A percentile compares a stretch with the other conserved stretches of the same genome.
phyloP scores from a whole-genome alignment of 2,329 filamentous ascomycete species.

The Teratosphaeria nubilosa region DNA sequence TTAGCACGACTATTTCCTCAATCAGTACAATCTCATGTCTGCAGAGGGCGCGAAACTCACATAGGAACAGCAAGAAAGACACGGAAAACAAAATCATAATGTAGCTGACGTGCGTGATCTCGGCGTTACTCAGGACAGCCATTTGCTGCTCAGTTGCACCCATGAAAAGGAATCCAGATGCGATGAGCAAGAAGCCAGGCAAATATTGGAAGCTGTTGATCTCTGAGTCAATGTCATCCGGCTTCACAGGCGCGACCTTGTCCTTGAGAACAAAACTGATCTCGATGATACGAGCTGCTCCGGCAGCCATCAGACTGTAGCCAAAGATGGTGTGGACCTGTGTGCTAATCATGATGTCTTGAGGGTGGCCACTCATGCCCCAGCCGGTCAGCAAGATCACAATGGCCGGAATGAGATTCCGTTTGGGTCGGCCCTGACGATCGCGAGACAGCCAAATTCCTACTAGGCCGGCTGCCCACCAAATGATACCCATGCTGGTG shows the following conservation, averaged over 20 bases:
- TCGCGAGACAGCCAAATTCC: slow-evolving; percentile 86
- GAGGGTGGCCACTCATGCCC: slow-evolving; percentile 88
- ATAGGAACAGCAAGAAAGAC: slow-evolving; percentile 83
- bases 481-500: slow-evolving; percentile 98
- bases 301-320: slow-evolving; percentile 88
- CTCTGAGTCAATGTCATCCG: slow-evolving; percentile 24
- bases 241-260: slow-evolving; percentile 33
- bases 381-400: slow-evolving; percentile 89
- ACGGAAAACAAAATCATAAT: slow-evolving; percentile 85
- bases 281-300: slow-evolving; percentile 75
- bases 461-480: slow-evolving; percentile 89
- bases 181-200: slow-evolving; percentile 57
- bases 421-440: slow-evolving; percentile 72
- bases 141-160: slow-evolving; percentile 96
- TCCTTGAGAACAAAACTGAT: slow-evolving; percentile 81
- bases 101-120: slow-evolving; percentile 83
- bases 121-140: slow-evolving; percentile 59
- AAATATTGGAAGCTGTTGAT: slow-evolving; percentile 42
- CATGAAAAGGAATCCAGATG: slow-evolving; percentile 94
- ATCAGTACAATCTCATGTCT: slow-evolving; percentile 1
- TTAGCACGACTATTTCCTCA: slow-evolving; percentile 53
- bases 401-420: slow-evolving; percentile 86
- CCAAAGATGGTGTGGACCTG: slow-evolving; percentile 86
- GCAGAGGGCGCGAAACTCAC: slow-evolving; percentile 34
- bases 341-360: slow-evolving; percentile 71